These are phyloP conservation scores for Peziza echinospora DNA, from an alignment of 495 filamentous ascomycete genomes.

Conservation along the genomic window DNA sequence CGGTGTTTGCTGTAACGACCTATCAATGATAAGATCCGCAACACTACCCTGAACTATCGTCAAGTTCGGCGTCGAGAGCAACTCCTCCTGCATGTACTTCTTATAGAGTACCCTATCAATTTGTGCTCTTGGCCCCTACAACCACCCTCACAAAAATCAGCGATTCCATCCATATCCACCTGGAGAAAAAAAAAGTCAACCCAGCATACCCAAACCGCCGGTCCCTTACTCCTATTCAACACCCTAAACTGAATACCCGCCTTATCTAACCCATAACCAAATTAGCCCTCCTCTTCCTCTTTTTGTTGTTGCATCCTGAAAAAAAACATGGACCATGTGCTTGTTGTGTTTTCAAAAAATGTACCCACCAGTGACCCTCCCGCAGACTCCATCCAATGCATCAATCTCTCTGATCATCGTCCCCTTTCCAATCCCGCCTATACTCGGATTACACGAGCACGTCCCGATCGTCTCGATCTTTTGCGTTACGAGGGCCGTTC, in stretches of 20 bases:
- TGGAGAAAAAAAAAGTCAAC: background rate
- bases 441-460: slow-evolving; percentile 93
- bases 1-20: too few species aligned
- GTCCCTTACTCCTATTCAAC: slow-evolving; percentile 72
- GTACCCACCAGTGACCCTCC: slow-evolving; percentile 66
- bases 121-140: slow-evolving; percentile 66
- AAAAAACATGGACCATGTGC: too few species aligned
- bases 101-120: slow-evolving; percentile 85
- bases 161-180: background rate
- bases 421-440: slow-evolving; percentile 96
- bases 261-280: too few species aligned
- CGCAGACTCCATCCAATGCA: slow-evolving; percentile 78
- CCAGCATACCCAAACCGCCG: slow-evolving; percentile 76
- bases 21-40: slow-evolving; percentile 59
- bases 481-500: slow-evolving; percentile 75
- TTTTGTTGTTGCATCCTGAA: too few species aligned
- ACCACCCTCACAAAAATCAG: too few species aligned
- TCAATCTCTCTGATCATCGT: slow-evolving; percentile 92
- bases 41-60: slow-evolving; percentile 69
- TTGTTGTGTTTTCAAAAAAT: too few species aligned
- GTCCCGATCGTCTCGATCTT: slow-evolving; percentile 73
- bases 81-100: slow-evolving; percentile 76
- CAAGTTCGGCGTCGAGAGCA: slow-evolving; percentile 51
- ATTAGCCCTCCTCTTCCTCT: too few species aligned
- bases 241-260: slow-evolving; percentile 80